Evolutionary conservation across 352 stramenopile species (phyloP).

Genomic region (Phytopythium mirpurense): DNA sequence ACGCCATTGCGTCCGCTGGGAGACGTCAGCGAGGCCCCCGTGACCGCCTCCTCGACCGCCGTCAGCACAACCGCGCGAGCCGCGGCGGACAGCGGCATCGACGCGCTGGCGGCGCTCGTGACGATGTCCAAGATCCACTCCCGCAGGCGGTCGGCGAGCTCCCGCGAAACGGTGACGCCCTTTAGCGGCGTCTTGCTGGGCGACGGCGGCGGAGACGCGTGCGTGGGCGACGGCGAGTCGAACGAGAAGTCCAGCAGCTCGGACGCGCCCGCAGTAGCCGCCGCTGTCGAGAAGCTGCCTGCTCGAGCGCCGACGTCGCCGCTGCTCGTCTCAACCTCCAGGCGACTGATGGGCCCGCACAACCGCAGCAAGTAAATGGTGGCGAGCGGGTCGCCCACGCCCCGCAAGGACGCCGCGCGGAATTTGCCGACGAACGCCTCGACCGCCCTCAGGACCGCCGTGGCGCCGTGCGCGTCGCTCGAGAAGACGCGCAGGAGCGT

Average conservation of each 20-base stretch:
- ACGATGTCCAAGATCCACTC: constrained; percentile 57
- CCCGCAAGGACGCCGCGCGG: constrained; percentile 31
- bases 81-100: constrained; percentile 11
- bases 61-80: constrained; percentile 35
- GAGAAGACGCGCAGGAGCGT: constrained; percentile 47
- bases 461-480: constrained; percentile 22
- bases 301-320: neutral
- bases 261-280: constrained; percentile 6
- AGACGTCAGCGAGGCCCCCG: constrained; percentile 24
- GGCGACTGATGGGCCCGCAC: constrained; percentile 48
- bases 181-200: constrained; percentile 32
- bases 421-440: constrained; percentile 51
- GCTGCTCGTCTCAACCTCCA: constrained; percentile 7
- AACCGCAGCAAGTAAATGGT: constrained; percentile 64
- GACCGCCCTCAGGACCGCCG: constrained; percentile 33
- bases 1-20: constrained; percentile 20
- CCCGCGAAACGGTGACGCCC: constrained; percentile 32
- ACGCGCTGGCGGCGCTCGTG: constrained; percentile 13
- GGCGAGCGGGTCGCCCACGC: constrained; percentile 48
- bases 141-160: constrained; percentile 33
- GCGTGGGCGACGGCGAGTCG: constrained; percentile 11
- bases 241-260: constrained; percentile 57
- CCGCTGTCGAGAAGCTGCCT: neutral
- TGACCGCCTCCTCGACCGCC: constrained; percentile 52
- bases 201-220: constrained; percentile 17